Conservation (phyloP, 352 stramenopile species). For the Phytophthora uliginosa region DNA sequence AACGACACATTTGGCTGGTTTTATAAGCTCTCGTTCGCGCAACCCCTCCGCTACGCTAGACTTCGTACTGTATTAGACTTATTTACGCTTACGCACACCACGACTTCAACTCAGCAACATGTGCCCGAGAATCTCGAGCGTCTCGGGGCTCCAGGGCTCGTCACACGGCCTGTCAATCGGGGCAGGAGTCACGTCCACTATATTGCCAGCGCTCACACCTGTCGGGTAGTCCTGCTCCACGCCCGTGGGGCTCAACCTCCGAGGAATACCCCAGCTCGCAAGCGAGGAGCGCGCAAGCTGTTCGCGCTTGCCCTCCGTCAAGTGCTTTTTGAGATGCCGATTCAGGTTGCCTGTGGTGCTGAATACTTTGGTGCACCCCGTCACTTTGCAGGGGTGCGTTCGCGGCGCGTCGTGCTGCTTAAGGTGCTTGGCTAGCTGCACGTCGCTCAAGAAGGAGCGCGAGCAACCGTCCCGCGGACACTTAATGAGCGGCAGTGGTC, state of each 20-base stretch:
- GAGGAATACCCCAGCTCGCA: conserved; percentile 12
- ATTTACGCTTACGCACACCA: neutral
- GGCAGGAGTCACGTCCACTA: conserved; percentile 17
- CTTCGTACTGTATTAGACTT: neutral
- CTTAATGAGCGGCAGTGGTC: conserved; percentile 40
- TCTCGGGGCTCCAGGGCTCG: conserved; percentile 46
- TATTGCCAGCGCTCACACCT: conserved; percentile 12
- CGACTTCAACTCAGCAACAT: conserved; percentile 43
- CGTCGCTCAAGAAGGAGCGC: conserved; percentile 47
- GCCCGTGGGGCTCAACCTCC: conserved; percentile 18
- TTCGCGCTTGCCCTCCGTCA: conserved; percentile 22
- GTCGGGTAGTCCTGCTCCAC: conserved; percentile 20
- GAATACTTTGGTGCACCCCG: conserved; percentile 63
- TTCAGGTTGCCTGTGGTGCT: conserved; percentile 72
- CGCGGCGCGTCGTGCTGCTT: conserved; percentile 50
- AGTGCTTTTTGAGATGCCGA: conserved; percentile 52
- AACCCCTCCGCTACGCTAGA: neutral
- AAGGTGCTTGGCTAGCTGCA: conserved; percentile 56
- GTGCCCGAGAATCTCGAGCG: conserved; percentile 44
- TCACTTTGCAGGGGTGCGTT: conserved; percentile 30
- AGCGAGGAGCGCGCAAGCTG: conserved; percentile 19
- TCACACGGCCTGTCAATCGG: conserved; percentile 34
- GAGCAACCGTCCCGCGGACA: conserved; percentile 41
- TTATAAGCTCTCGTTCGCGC: conserved; percentile 11
- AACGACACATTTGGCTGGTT: conserved; percentile 6